Evolutionary conservation across 371 early-diverging fungal species (phyloP), one percentile per base, ranked within the genome.

Genomic region (Mortierella polycephala): DNA sequence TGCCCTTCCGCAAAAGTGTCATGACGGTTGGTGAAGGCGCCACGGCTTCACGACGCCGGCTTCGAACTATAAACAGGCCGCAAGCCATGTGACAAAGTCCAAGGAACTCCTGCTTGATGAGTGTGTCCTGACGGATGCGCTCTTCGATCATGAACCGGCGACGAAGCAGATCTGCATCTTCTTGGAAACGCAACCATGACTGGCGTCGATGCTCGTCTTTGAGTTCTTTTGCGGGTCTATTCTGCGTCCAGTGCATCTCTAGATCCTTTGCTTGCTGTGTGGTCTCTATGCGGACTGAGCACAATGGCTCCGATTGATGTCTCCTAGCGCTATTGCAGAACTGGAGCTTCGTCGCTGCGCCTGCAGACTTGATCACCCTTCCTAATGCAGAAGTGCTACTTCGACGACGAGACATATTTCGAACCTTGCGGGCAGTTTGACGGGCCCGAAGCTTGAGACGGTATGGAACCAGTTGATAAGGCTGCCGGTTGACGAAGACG

Each of bases 71-170:
- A n/a, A 71, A 71, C 10, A 71, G 61, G 1, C 71, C 71, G 47
- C 71, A 71, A 11, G 71, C 71, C 56, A 60, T 71, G 42, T 71
- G 65, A 14, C 71, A 71, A 13, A 71, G 65, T 5, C 57, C 53
- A 5, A 71, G 61, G 0, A 71, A 44, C 50, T 71, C 65, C 44
- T 58, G 54, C 39, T 65, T 60, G 18, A 56, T 10, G 37, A 65
- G 57, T 2, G 52, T 65, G 20, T 65, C 66, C 6, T 57, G 56
- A 13, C 58, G 61, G 39, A 61, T 55, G 16, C 57, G 65, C 16
- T 71, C 71, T 45, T 64, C 62, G 37, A 65, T 60, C 51, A 39
- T 49, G 57, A 21, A 52, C 10, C 65, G 71, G 0, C 64, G 61
- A 21, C 41, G 50, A 10, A 44, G 7, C 10, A 65, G 53, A 16